phyloP scores from a whole-genome alignment of 495 filamentous ascomycete species.

The Ramalina peruviana region DNA sequence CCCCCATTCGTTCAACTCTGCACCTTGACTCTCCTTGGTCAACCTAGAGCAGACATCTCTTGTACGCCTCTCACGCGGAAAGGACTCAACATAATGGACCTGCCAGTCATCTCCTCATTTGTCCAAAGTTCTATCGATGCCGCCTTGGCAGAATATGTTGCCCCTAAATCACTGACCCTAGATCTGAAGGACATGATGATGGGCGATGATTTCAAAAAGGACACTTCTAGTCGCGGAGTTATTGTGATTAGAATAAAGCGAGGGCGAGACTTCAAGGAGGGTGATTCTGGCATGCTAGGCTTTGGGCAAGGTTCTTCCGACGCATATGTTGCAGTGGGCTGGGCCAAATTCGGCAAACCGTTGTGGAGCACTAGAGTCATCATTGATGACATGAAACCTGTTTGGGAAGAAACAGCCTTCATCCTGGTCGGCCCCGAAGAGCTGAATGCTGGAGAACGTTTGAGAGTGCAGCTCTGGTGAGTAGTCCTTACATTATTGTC shows the following conservation, averaged over 20 bases:
- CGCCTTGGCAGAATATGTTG: slow-evolving; percentile 56
- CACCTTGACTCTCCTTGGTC: slow-evolving; percentile 62
- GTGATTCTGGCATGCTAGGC: slow-evolving; percentile 41
- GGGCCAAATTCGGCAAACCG: slow-evolving; percentile 64
- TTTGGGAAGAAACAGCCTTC: slow-evolving; percentile 54
- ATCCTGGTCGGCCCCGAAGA: slow-evolving; percentile 54
- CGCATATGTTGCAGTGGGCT: slow-evolving; percentile 54
- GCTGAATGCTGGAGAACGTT: slow-evolving; percentile 54
- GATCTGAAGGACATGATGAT: slow-evolving; percentile 61
- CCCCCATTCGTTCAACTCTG: slow-evolving; percentile 58
- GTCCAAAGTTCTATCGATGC: slow-evolving; percentile 61
- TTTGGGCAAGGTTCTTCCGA: slow-evolving; percentile 48
- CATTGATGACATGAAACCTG: slow-evolving; percentile 41
- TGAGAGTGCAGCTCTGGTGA: slow-evolving; percentile 51
- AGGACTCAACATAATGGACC: slow-evolving; percentile 54
- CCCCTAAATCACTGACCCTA: slow-evolving; percentile 56
- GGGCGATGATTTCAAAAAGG: slow-evolving; percentile 65
- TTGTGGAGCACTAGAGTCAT: slow-evolving; percentile 49
- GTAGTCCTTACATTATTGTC: too few species aligned
- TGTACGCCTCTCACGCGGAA: slow-evolving; percentile 53
- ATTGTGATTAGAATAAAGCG: slow-evolving; percentile 47
- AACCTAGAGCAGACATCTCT: slow-evolving; percentile 54
- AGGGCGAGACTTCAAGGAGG: slow-evolving; percentile 51
- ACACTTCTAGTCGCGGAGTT: slow-evolving; percentile 49
- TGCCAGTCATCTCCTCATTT: slow-evolving; percentile 57